Evolutionary conservation across 2,329 filamentous ascomycete species (phyloP).

Genomic region (Pseudogymnoascus sp.): DNA sequence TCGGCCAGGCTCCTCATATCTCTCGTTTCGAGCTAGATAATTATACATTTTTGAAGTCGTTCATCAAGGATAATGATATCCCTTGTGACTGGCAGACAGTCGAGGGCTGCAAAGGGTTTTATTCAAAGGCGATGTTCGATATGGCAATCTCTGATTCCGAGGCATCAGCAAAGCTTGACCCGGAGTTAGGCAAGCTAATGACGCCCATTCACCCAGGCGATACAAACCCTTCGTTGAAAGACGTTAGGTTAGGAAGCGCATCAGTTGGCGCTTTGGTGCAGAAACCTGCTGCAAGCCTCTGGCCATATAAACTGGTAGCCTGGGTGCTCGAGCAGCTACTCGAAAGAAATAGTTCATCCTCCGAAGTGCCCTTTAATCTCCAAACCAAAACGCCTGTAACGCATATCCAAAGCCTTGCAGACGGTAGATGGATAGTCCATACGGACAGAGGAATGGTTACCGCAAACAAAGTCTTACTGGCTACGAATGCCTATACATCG

Average conservation of each 20-base stretch:
- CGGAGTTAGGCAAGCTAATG: slow-evolving; percentile 44
- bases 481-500: slow-evolving; percentile 79
- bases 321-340: slow-evolving; percentile 52
- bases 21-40: slow-evolving; percentile 66
- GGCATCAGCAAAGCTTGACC: slow-evolving; percentile 41
- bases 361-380: slow-evolving; percentile 48
- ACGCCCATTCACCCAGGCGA: slow-evolving; percentile 29
- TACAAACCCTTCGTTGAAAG: slow-evolving; percentile 34
- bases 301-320: slow-evolving; percentile 78
- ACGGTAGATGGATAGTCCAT: slow-evolving; percentile 48
- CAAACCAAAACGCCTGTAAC: slow-evolving; percentile 65
- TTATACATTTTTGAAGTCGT: slow-evolving; percentile 49
- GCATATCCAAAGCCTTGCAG: slow-evolving; percentile 33
- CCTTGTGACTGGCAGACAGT: slow-evolving; percentile 62
- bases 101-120: slow-evolving; percentile 57
- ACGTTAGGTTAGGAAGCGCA: slow-evolving; percentile 38
- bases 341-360: neutral
- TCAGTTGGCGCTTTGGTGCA: slow-evolving; percentile 55
- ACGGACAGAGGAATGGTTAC: slow-evolving; percentile 62
- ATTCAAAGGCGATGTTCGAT: slow-evolving; percentile 46
- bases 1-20: slow-evolving; percentile 50
- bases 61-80: slow-evolving; percentile 50
- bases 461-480: slow-evolving; percentile 60
- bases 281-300: slow-evolving; percentile 57
- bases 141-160: slow-evolving; percentile 44